Percentiles rank a stretch among this genome's conserved stretches.
Evolutionary conservation across 2,329 filamentous ascomycete genomes (phyloP).

Genomic region (Aspergillus nomiae): DNA sequence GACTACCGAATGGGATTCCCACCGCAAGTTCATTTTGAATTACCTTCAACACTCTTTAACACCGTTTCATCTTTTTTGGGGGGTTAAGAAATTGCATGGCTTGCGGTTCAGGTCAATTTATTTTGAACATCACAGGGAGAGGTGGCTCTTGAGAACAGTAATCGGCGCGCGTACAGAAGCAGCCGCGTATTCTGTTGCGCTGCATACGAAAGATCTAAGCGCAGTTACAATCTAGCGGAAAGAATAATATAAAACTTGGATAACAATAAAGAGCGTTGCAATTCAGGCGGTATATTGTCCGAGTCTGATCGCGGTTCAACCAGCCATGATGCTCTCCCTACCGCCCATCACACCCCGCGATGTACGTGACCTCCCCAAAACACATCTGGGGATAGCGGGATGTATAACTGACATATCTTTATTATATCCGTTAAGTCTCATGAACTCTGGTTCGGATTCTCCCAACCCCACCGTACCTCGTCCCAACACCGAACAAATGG

Average conservation of each 20-base stretch:
- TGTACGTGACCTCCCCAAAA: conserved; percentile 50
- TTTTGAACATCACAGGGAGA: background rate
- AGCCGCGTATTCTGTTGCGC: background rate
- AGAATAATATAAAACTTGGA: background rate
- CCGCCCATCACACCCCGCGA: conserved; percentile 71
- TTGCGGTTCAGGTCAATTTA: background rate
- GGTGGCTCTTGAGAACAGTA: background rate
- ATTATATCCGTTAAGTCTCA: conserved; percentile 57
- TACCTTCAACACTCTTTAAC: background rate
- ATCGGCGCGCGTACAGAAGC: background rate
- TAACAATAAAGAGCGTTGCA: background rate
- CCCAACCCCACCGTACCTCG: conserved; percentile 51
- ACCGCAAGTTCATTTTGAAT: background rate
- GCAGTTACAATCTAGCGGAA: background rate
- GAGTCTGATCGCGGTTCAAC: background rate
- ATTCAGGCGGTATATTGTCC: background rate
- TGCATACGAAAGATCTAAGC: background rate
- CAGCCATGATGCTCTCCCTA: conserved; percentile 57
- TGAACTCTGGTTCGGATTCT: conserved; percentile 72
- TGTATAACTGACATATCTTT: conserved; percentile 20
- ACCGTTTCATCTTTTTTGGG: background rate
- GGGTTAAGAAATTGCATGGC: background rate
- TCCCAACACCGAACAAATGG: conserved; percentile 22
- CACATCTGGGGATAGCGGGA: background rate
- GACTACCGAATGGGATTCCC: background rate